Conservation (phyloP, 306 rosid genomes). For the Inga oerstediana region DNA sequence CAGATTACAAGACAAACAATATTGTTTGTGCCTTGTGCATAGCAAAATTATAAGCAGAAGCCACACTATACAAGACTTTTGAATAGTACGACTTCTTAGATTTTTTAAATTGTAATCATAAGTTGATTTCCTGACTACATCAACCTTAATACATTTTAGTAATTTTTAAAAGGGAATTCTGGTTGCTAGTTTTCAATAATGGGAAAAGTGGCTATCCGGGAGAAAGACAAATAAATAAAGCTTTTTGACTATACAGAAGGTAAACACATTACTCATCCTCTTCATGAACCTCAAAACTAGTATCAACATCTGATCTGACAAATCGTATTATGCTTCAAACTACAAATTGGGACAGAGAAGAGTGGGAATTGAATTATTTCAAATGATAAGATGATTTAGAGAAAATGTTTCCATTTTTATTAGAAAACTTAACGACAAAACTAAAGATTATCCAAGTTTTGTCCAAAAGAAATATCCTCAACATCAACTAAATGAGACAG, state of each 20-base stretch:
- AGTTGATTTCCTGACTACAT: neutral
- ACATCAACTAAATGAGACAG: neutral
- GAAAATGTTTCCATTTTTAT: conserved; percentile 17
- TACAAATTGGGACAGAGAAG: conserved; percentile 14
- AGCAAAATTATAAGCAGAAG: no score
- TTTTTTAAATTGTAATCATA: neutral
- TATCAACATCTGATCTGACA: neutral
- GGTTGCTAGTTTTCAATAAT: neutral
- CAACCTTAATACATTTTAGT: neutral
- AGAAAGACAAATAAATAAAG: neutral
- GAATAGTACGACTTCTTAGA: neutral
- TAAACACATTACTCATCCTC: neutral
- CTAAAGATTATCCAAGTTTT: neutral
- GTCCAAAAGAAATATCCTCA: neutral
- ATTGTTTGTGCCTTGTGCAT: no score
- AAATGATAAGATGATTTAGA: neutral
- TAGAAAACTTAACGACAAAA: neutral
- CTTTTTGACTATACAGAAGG: neutral
- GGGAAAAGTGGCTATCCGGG: neutral
- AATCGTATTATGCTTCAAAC: conserved; percentile 9
- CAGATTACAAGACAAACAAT: no score
- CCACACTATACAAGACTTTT: neutral
- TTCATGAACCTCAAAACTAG: neutral
- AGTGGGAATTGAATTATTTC: neutral
- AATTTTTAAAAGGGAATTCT: neutral